These are phyloP conservation scores for sweet orange (Citrus sinensis) DNA, from an alignment of 345 rosid genomes.

Conservation along the genomic window DVS_A1.0 CM039165.1:35347501-35348000, in stretches of 20 bases:
- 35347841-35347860: neutral
- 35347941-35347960: slow-evolving; percentile 9
- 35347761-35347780: slow-evolving; percentile 17
- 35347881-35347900: slow-evolving; percentile 9
- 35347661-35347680: too few species aligned
- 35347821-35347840: slow-evolving; percentile 5
- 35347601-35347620: neutral
- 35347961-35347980: neutral
- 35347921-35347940: slow-evolving; percentile 14
- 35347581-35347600: neutral
- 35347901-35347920: slow-evolving; percentile 1
- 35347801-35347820: neutral
- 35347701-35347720: neutral
- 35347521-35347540: neutral
- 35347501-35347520: neutral
- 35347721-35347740: neutral
- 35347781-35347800: neutral
- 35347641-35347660: neutral
- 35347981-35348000: slow-evolving; percentile 10
- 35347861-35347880: neutral
- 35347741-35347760: neutral
- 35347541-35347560: neutral
- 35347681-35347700: neutral
- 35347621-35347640: neutral
- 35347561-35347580: neutral